These are phyloP conservation scores for Ambispora gerdemannii DNA, from an alignment of 192 early-diverging fungal species.

Conservation along the genomic window DNA sequence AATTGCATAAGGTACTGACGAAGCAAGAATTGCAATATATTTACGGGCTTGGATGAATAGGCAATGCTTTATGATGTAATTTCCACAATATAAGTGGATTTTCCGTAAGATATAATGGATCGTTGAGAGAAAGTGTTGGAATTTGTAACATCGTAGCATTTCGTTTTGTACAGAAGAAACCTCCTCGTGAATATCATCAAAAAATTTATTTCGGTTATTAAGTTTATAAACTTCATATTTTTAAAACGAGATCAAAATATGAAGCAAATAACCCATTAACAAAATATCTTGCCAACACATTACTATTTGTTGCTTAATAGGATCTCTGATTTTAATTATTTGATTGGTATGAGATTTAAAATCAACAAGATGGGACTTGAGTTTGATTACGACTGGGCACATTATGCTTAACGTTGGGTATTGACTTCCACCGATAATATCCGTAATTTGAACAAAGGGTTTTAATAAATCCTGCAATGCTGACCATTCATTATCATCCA, in stretches of 20 bases:
- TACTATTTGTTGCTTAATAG: neutral
- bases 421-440: neutral
- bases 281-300: neutral
- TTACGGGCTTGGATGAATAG: neutral
- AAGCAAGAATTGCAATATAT: conserved; percentile 1
- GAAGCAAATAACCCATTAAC: conserved; percentile 3
- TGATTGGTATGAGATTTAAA: neutral
- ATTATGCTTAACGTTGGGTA: neutral
- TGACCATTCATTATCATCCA: no score
- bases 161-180: neutral
- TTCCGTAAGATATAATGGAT: no score
- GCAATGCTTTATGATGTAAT: neutral
- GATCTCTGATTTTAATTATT: no score
- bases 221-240: neutral
- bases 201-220: neutral
- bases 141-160: no score
- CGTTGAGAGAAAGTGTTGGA: no score
- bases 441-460: neutral
- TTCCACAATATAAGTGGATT: neutral
- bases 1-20: neutral
- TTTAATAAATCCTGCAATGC: no score
- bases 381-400: neutral
- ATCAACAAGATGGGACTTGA: neutral
- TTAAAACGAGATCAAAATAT: conserved; percentile 2
- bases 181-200: neutral